Base-by-base conservation (phyloP, 1,284 basidiomycete genomes). In the Boletus semigastroideus region DNA sequence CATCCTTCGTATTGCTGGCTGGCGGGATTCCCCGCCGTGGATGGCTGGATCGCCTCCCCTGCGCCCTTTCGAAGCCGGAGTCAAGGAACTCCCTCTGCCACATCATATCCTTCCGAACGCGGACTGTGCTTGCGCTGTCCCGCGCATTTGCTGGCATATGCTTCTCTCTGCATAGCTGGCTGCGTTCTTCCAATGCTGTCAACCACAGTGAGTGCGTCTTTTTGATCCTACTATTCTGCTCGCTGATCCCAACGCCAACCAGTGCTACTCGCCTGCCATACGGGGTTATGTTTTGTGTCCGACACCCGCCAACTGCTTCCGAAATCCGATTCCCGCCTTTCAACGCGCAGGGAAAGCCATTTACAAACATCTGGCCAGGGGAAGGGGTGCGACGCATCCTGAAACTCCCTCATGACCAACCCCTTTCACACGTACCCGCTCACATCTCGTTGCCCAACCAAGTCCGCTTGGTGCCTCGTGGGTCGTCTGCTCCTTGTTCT, bases 11-110 rank as follows among this genome's bases (percentile, higher is more conserved):
- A 8, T 48, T 19, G 7, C 9, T 38, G 11, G 43, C 33, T 41
- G 34, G 49, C 55, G 63, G 59, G 50, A 42, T 48, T 45, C 60
- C 55, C 55, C 58, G 62, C 61, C 59, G 59, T 61, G 61, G 59
- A 63, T 61, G 59, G 59, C 19, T 48, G 63, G 61, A 60, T 60
- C 59, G 28, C 19, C 31, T 54, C 62, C 59, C 59, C 43, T 53
- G 20, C 7, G 39, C 27, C 49, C 46, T 48, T 62, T 50, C 48
- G 57, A 61, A 62, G 56, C 38, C 47, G 49, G 61, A 52, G 51
- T 10, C 2, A 17, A 46, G 51, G 61, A 59, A 54, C 51, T 14
- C 31, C 51, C 40, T 41, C 19, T 48, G 31, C 50, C 49, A 34
- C 48, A 44, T 59, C 42, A 33, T 38, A 42, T 44, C 10, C 25